These are phyloP conservation scores for Aspergillus viridinutans DNA, from an alignment of 2,329 filamentous ascomycete genomes.

Conservation along the genomic window DNA sequence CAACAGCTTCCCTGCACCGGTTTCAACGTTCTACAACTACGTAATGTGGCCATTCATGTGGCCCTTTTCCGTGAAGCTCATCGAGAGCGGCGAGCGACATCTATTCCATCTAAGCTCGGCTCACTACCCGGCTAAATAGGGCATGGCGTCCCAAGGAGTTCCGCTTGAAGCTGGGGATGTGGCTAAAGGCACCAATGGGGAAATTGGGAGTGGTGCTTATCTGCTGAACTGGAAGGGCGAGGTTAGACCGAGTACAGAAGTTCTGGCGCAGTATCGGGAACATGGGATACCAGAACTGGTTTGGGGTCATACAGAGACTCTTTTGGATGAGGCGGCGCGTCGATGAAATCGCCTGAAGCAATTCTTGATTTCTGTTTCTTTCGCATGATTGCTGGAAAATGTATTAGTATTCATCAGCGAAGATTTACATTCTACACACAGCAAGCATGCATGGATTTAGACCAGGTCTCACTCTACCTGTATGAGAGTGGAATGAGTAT, in stretches of 20 bases:
- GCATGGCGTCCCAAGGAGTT: not conserved
- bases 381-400: not conserved
- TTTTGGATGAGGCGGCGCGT: conserved; percentile 1
- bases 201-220: conserved; percentile 9
- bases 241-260: not conserved
- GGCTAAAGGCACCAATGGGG: conserved; percentile 2
- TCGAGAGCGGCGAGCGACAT: conserved; percentile 12
- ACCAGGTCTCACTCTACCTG: too few species aligned
- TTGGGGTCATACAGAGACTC: conserved; percentile 8
- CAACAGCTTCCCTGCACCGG: conserved; percentile 4
- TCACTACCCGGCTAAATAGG: conserved; percentile 5
- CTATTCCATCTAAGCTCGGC: conserved; percentile 9
- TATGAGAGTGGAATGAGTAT: too few species aligned
- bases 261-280: conserved; percentile 8
- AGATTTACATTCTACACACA: too few species aligned
- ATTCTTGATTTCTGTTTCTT: not conserved
- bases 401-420: too few species aligned
- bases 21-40: conserved; percentile 8
- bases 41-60: conserved; percentile 1
- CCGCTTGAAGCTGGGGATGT: not conserved
- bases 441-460: too few species aligned
- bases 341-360: not conserved
- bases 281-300: conserved; percentile 4
- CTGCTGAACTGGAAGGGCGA: conserved; percentile 12
- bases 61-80: conserved; percentile 7